A percentile compares a stretch with the other conserved stretches of the same genome.
phyloP scores from a whole-genome alignment of 2,329 filamentous ascomycete species.

The Parascedosporium putredinis region DNA sequence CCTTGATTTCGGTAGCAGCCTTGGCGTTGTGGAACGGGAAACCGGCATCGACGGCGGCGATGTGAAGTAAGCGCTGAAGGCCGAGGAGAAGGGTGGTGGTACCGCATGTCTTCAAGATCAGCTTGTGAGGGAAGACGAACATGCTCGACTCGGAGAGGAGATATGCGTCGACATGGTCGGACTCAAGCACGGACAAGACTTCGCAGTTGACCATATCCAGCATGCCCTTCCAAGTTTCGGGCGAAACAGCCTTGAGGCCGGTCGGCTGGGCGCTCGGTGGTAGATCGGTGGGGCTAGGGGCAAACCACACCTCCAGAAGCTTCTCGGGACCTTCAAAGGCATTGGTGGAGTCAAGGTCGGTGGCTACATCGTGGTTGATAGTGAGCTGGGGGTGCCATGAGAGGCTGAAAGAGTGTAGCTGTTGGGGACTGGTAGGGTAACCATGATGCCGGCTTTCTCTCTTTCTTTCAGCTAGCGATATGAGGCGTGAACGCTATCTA shows the following conservation, averaged over 20 bases:
- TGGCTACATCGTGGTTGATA: conserved; percentile 90
- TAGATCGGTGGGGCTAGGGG: conserved; percentile 63
- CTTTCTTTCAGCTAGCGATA: too few species aligned
- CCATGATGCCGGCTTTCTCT: conserved; percentile 43
- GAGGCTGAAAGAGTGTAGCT: conserved; percentile 76
- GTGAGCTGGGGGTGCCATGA: conserved; percentile 81
- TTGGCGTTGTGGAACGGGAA: conserved; percentile 71
- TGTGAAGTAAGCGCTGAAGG: conserved; percentile 81
- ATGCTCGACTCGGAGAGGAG: conserved; percentile 98
- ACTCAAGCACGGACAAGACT: conserved; percentile 86
- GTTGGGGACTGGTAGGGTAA: conserved; percentile 67
- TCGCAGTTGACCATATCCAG: conserved; percentile 98
- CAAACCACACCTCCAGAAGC: conserved; percentile 97
- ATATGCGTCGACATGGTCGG: conserved; percentile 91
- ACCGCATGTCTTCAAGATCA: conserved; percentile 96
- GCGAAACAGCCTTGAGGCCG: conserved; percentile 77
- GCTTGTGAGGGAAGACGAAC: conserved; percentile 99
- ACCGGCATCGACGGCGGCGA: conserved; percentile 78
- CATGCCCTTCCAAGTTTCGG: conserved; percentile 90
- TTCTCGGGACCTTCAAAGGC: conserved; percentile 98
- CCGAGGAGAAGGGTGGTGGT: conserved; percentile 90
- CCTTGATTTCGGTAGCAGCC: conserved; percentile 54
- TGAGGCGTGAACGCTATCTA: too few species aligned
- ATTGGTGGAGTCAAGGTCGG: conserved; percentile 88
- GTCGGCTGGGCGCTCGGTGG: conserved; percentile 59